A percentile compares a stretch with the other conserved stretches of the same genome.
phyloP scores from a whole-genome alignment of 257 asterid genomes.

The Petrea volubilis region DNA sequence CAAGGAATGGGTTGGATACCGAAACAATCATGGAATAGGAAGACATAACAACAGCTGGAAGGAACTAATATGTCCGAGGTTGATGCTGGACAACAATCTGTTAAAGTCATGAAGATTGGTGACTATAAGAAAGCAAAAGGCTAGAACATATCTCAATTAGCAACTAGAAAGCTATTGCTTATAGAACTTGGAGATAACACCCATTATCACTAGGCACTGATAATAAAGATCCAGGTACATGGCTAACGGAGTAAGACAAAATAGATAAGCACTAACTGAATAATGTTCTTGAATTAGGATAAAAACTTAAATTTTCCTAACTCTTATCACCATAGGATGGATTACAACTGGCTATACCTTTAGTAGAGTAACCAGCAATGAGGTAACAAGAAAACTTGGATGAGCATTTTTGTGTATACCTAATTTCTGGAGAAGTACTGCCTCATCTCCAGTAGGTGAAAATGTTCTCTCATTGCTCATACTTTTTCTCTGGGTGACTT shows the following conservation, averaged over 20 bases:
- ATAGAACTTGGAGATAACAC: too few relatives aligned
- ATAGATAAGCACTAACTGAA: background rate
- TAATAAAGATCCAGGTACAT: too few relatives aligned
- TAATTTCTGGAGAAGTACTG: slow-evolving; percentile 59
- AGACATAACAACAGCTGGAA: background rate
- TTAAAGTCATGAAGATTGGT: background rate
- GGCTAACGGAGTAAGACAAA: too few relatives aligned
- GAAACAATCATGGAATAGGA: background rate
- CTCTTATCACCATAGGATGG: background rate
- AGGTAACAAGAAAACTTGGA: background rate
- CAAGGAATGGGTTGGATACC: background rate
- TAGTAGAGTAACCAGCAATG: background rate
- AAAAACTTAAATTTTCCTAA: too few relatives aligned
- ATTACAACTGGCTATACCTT: background rate
- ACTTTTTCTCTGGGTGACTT: slow-evolving; percentile 66
- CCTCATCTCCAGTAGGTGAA: slow-evolving; percentile 73
- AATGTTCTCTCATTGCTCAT: slow-evolving; percentile 94
- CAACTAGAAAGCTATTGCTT: too few relatives aligned
- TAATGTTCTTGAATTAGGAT: background rate
- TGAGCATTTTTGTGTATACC: slow-evolving; percentile 41
- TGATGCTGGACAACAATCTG: background rate
- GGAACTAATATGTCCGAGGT: background rate
- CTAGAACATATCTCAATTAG: background rate
- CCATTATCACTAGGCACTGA: too few relatives aligned
- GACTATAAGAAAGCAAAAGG: background rate